Base-by-base conservation (phyloP, 2,329 filamentous ascomycete genomes). In the Setomelanomma holmii region DNA sequence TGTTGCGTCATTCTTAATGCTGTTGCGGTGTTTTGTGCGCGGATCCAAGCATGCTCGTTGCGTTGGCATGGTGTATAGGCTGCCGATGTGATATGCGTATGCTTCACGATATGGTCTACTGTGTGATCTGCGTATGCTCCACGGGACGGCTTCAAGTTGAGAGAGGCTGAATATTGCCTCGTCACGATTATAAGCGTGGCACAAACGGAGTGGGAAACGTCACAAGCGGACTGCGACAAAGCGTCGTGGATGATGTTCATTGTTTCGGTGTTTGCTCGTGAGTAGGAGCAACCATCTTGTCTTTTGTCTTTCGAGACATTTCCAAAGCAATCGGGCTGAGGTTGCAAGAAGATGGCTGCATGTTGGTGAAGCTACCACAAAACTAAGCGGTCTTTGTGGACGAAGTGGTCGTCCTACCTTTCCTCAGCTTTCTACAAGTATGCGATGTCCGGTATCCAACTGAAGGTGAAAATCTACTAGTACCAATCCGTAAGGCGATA, bases 201-300 rank as follows among this genome's bases (percentile, higher is more conserved):
- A 30, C 27, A 30, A 30, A 49, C 46, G 38, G 11, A 14, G 16
- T 2, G 17, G 23, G 35, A 45, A 30, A 40, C 16, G 35, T 40
- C 40, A 30, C 36, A 40, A 50, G 40, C 47, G 22, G 23, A 19
- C 27, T 40, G 34, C 33, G n/a, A 39, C 8, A 39, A 27, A 38
- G 22, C 19, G 21, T 45, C 39, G 34, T 45, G 39, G 16, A 20
- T 21, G 22, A 40, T 6, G 27, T 30, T 30, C 27, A 30, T 30
- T 30, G 27, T 30, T n/a, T 30, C 27, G 27, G 27, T 30, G 27
- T 30, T 30, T 30, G 27, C 27, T 30, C 10, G 27, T 30, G 27
- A 30, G 27, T 30, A 10, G 3, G 27, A 6, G 3, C 27, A 30
- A 30, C 14, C 27, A 30, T 14, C 27, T 8, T 14, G 14, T 30